Evolutionary conservation across 2,329 filamentous ascomycete genomes (phyloP), one percentile per base, ranked within the genome.

Genomic region (Verticillium albo-atrum): DNA sequence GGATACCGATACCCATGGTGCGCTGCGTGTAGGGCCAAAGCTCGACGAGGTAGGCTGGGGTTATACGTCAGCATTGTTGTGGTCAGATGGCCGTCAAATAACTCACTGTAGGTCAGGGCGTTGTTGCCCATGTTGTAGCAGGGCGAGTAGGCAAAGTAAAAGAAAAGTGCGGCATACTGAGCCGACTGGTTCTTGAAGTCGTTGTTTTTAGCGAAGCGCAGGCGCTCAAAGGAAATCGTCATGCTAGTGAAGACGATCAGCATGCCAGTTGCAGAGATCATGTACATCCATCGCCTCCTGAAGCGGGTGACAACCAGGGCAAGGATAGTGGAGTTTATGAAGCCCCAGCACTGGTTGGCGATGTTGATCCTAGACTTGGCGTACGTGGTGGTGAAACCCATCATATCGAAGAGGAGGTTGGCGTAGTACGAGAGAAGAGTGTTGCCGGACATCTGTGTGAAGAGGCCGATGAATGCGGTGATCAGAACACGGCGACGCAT

Each of bases 51-150:
- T 82, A 86, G 15, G 82, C 74, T 77, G 57, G 28, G 57, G 42
- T 5, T n/a, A 26, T 6, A 10, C 3, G 20, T 47, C 9, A n/a
- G 7, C 17, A 28, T n/a, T n/a, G n/a, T n/a, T n/a, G n/a, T n/a
- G n/a, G n/a, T n/a, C n/a, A n/a, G n/a, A n/a, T n/a, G n/a, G n/a
- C n/a, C n/a, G n/a, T 14, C 14, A 9, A 6, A 9, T 26, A 30
- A 68, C 78, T 71, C 68, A 81, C 79, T 87, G 70, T 87, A 87
- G 1, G 84, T 86, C 58, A 89, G 74, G 15, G 86, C 83, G 67
- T 88, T 89, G 69, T 87, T 86, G n/a, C 84, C 85, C 55, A 88
- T 77, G 65, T 88, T 88, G 68, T 88, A 89, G 61, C 74, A 77
- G 3, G 84, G 82, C 10, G 78, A 79, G 68, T 86, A 88, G 4